Conservation (phyloP, 305 asterid species). For the Stenogyne calaminthoides region DNA sequence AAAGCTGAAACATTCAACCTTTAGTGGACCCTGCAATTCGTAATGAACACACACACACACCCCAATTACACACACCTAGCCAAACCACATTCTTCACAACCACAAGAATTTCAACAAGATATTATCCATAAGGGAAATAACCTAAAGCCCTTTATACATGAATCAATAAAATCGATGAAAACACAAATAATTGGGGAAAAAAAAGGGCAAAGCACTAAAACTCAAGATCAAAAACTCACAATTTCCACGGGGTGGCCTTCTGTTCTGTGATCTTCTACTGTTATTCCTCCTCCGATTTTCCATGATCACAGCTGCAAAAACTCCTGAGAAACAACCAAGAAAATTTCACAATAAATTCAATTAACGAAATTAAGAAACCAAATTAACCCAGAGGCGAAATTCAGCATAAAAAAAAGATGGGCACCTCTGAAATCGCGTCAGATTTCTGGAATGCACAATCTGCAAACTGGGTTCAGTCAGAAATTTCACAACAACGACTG, state of each 20-base stretch:
- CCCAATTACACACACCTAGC: not conserved
- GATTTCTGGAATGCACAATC: conserved; percentile 3
- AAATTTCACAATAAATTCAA: not conserved
- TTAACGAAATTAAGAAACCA: too few species aligned
- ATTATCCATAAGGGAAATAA: not conserved
- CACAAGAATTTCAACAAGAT: conserved; percentile 23
- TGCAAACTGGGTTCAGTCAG: conserved; percentile 15
- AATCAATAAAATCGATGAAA: not conserved
- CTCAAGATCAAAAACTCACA: conserved; percentile 22
- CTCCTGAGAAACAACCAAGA: not conserved
- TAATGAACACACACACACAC: conserved; percentile 20
- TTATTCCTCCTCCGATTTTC: conserved; percentile 40
- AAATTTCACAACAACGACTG: conserved; percentile 14
- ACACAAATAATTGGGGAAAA: not conserved
- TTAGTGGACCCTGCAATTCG: conserved; percentile 24
- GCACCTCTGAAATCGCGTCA: conserved; percentile 38
- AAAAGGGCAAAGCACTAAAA: not conserved
- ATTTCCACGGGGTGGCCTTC: conserved; percentile 41
- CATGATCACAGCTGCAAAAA: conserved; percentile 36
- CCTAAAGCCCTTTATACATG: not conserved
- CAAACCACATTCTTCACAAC: conserved; percentile 18
- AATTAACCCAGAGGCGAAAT: not conserved
- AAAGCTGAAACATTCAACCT: conserved; percentile 26
- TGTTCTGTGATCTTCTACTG: conserved; percentile 36
- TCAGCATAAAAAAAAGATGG: conserved; percentile 2